Conservation (phyloP, 2,329 filamentous ascomycete species). For the Cladophialophora bantiana region DNA sequence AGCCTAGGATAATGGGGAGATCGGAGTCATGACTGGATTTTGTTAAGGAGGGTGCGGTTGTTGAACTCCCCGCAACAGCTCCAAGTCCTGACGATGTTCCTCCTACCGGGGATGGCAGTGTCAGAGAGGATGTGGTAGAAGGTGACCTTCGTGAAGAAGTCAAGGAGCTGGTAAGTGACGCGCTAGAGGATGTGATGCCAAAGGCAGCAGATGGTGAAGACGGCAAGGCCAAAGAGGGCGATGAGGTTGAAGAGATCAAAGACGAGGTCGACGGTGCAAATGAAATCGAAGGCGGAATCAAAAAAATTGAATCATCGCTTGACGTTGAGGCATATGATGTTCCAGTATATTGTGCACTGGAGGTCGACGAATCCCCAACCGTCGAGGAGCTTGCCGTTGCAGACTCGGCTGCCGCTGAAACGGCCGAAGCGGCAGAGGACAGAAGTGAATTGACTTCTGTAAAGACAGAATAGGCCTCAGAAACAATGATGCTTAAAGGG, state of each 20-base stretch:
- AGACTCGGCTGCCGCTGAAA: constrained; percentile 23
- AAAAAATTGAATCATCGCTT: constrained; percentile 1
- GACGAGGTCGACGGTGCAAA: constrained; percentile 19
- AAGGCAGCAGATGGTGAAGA: background rate
- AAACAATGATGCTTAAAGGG: constrained; percentile 32
- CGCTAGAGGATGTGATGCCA: background rate
- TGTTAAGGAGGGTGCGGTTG: constrained; percentile 13
- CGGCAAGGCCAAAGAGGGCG: background rate
- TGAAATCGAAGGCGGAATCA: constrained; percentile 14
- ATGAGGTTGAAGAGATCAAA: constrained; percentile 21
- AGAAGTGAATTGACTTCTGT: constrained; percentile 37
- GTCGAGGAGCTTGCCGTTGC: constrained; percentile 18
- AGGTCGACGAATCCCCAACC: constrained; percentile 15
- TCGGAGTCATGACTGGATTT: constrained; percentile 24
- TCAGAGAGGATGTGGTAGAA: constrained; percentile 6
- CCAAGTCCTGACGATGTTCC: constrained; percentile 30
- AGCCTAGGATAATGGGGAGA: constrained; percentile 38
- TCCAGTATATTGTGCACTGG: constrained; percentile 9
- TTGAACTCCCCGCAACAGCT: constrained; percentile 26
- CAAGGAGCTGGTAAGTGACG: constrained; percentile 8
- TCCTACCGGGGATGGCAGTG: constrained; percentile 15
- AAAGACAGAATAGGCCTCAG: constrained; percentile 37
- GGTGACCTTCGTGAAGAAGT: constrained; percentile 13
- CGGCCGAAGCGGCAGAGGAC: constrained; percentile 26
- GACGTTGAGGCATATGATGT: constrained; percentile 18